Evolutionary conservation across 345 rosid genomes (phyloP).

Genomic region (Combretum micranthum): DNA sequence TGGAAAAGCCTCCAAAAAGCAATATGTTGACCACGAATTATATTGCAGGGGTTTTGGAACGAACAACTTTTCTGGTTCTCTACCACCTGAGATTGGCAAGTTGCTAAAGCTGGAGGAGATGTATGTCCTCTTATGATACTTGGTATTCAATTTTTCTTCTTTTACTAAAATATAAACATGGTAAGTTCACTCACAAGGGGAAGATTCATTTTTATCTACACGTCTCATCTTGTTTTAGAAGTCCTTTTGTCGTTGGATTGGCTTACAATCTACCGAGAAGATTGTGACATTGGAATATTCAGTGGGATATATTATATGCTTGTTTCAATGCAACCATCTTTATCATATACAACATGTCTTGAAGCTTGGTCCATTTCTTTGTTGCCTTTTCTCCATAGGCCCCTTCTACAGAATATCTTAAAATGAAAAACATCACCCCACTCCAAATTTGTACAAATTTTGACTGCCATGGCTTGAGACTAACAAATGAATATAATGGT

Average conservation of each 20-base stretch:
- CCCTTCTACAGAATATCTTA: too few species aligned
- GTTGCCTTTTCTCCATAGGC: too few species aligned
- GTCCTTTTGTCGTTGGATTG: too few species aligned
- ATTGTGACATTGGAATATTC: too few species aligned
- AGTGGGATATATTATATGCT: too few species aligned
- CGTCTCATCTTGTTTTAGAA: too few species aligned
- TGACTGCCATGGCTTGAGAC: background rate
- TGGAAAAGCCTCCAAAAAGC: background rate
- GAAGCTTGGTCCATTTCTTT: too few species aligned
- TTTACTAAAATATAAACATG: background rate
- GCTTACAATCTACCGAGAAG: too few species aligned
- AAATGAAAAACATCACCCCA: background rate
- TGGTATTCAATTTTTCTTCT: background rate
- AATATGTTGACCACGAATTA: background rate
- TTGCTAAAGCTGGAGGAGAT: constrained; percentile 34
- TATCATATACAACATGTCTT: too few species aligned
- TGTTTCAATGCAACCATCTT: too few species aligned
- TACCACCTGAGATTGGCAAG: constrained; percentile 56
- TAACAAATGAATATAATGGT: background rate
- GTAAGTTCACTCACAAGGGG: background rate
- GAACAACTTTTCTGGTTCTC: constrained; percentile 65
- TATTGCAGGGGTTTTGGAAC: constrained; percentile 32
- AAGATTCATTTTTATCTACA: too few species aligned
- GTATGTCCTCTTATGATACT: constrained; percentile 27
- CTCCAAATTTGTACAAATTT: background rate